These are phyloP conservation scores for Candida oleophila DNA, from an alignment of 805 yeast species.

Conservation along the genomic window DNA sequence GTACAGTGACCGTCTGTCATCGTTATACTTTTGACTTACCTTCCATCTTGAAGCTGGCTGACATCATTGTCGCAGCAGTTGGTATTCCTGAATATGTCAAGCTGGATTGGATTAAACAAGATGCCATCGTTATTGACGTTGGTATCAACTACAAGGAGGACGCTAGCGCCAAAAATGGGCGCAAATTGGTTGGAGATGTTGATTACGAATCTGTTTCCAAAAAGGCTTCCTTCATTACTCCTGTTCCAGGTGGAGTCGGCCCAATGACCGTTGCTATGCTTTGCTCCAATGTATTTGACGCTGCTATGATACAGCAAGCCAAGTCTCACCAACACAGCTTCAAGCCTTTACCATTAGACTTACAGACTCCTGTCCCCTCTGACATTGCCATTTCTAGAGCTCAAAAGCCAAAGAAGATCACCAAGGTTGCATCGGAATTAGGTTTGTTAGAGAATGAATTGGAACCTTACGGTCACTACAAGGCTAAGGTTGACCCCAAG, in stretches of 20 bases:
- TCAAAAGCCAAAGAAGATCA: slow-evolving; percentile 82
- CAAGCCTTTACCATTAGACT: slow-evolving; percentile 55
- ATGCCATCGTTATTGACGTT: slow-evolving; percentile 86
- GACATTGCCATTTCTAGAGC: slow-evolving; percentile 88
- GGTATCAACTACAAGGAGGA: slow-evolving; percentile 91
- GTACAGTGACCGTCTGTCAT: slow-evolving; percentile 87
- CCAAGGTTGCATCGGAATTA: slow-evolving; percentile 72
- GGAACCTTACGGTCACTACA: slow-evolving; percentile 85
- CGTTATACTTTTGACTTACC: slow-evolving; percentile 67
- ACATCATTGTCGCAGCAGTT: slow-evolving; percentile 87
- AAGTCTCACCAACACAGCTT: slow-evolving; percentile 47
- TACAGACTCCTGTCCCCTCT: slow-evolving; percentile 71
- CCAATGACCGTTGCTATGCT: slow-evolving; percentile 99
- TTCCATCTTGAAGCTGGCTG: slow-evolving; percentile 61
- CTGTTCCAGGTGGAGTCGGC: slow-evolving; percentile 99
- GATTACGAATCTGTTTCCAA: slow-evolving; percentile 68
- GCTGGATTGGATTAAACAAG: slow-evolving; percentile 85
- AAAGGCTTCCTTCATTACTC: slow-evolving; percentile 75
- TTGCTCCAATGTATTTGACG: slow-evolving; percentile 73
- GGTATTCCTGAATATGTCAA: slow-evolving; percentile 83
- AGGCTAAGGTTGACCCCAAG: slow-evolving; percentile 75
- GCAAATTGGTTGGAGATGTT: slow-evolving; percentile 90
- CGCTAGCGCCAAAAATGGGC: slow-evolving; percentile 70
- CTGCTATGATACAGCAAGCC: slow-evolving; percentile 65
- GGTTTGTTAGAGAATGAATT: slow-evolving; percentile 79